A percentile compares a stretch with the other conserved stretches of the same genome.
These are phyloP conservation scores for Phytophthora megakarya DNA, from an alignment of 352 stramenopile species.

Conservation along the genomic window DNA sequence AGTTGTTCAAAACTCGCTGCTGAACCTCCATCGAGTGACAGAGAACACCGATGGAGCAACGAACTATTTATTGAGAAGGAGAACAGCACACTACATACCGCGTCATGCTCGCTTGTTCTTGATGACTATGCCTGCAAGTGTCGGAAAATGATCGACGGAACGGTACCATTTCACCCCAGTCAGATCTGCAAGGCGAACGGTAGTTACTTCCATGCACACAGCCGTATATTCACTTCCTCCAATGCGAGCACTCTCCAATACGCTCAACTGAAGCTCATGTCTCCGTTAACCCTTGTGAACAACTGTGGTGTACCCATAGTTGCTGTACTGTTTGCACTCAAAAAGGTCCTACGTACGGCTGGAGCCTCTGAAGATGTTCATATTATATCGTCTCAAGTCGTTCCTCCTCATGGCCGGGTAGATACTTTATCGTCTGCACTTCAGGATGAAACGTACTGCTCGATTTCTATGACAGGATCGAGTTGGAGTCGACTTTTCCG, in stretches of 20 bases:
- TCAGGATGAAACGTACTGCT: conserved; percentile 77
- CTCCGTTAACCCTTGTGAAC: conserved; percentile 78
- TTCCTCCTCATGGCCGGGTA: conserved; percentile 47
- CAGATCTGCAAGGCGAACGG: conserved; percentile 75
- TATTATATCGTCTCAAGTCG: conserved; percentile 68
- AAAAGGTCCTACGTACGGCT: conserved; percentile 66
- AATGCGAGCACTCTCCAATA: conserved; percentile 74
- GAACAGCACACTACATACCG: conserved; percentile 58
- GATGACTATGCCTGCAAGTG: conserved; percentile 80
- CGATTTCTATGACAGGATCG: conserved; percentile 75
- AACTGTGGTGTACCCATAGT: conserved; percentile 75
- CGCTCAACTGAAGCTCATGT: conserved; percentile 65
- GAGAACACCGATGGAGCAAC: conserved; percentile 82
- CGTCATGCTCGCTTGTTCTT: conserved; percentile 67
- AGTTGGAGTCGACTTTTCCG: conserved; percentile 82
- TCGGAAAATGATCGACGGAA: conserved; percentile 80
- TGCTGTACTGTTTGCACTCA: conserved; percentile 78
- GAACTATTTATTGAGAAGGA: conserved; percentile 78
- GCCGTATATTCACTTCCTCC: conserved; percentile 62
- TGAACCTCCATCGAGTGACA: conserved; percentile 24
- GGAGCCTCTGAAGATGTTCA: conserved; percentile 69
- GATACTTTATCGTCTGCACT: conserved; percentile 75
- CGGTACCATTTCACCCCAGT: conserved; percentile 69
- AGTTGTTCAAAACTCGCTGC: conserved; percentile 14
- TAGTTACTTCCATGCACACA: conserved; percentile 73